phyloP scores from a whole-genome alignment of 2,329 filamentous ascomycete species.

The Hirsutella thompsonii region DNA sequence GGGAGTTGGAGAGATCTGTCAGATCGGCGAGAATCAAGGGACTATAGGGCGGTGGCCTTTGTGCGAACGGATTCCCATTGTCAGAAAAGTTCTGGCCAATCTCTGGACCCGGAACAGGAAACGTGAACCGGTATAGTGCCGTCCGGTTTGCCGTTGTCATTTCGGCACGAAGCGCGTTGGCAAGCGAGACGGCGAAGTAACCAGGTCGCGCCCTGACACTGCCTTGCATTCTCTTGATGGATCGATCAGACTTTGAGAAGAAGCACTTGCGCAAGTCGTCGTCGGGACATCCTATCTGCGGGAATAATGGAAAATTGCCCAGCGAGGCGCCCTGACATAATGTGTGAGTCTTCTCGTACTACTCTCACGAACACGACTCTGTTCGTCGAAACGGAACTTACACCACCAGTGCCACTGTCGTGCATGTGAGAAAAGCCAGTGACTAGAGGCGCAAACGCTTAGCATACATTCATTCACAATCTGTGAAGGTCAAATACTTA shows the following conservation, averaged over 20 bases:
- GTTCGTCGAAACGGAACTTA: conserved; percentile 10
- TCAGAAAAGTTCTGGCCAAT: conserved; percentile 8
- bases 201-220: conserved; percentile 42
- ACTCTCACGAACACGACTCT: conserved; percentile 23
- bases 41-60: neutral
- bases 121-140: conserved; percentile 45
- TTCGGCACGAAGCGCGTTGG: conserved; percentile 41
- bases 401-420: conserved; percentile 23
- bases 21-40: conserved; percentile 50
- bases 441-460: conserved; percentile 13
- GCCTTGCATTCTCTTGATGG: conserved; percentile 15
- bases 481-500: conserved; percentile 5
- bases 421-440: conserved; percentile 42
- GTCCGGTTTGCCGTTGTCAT: conserved; percentile 49
- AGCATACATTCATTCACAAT: neutral
- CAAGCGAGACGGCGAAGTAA: conserved; percentile 44
- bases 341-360: too few relatives aligned
- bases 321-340: conserved; percentile 13
- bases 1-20: conserved; percentile 33
- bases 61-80: neutral
- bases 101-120: conserved; percentile 6
- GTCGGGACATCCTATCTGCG: conserved; percentile 29
- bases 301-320: conserved; percentile 39
- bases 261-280: conserved; percentile 35
- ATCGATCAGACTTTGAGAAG: conserved; percentile 24